Percentiles rank a stretch among this genome's conserved stretches.
These are phyloP conservation scores for Sphagnum tenellum DNA, from an alignment of 225 moss, liverwort and hornwort species.

Conservation along the genomic window DNA sequence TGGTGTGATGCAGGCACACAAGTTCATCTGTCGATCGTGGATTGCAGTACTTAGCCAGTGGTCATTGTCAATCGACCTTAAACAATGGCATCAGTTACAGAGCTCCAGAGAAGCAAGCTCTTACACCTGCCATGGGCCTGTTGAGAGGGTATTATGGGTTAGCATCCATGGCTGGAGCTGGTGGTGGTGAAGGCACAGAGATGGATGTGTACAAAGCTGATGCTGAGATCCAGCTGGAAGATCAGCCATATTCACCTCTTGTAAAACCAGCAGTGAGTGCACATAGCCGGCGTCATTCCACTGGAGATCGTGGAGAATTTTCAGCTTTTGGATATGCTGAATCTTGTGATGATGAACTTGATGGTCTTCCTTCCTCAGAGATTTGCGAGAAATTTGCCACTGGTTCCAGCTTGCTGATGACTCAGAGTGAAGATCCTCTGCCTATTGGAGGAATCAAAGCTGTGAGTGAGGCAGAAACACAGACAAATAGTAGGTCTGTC, in stretches of 20 bases:
- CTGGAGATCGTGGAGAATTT: constrained; percentile 16
- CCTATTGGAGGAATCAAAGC: constrained; percentile 28
- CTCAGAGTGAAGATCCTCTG: constrained; percentile 29
- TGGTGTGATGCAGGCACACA: constrained; percentile 17
- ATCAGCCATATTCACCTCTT: constrained; percentile 52
- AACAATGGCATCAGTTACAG: constrained; percentile 15
- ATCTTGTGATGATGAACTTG: constrained; percentile 32
- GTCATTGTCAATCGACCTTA: constrained; percentile 11
- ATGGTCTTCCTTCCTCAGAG: constrained; percentile 36
- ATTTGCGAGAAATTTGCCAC: constrained; percentile 17
- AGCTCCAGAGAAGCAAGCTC: constrained; percentile 36
- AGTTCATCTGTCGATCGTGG: constrained; percentile 11
- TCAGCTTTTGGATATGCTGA: constrained; percentile 34
- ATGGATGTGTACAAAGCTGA: constrained; percentile 75
- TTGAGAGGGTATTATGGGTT: constrained; percentile 82
- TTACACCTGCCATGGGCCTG: constrained; percentile 76
- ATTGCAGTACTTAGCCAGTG: constrained; percentile 8
- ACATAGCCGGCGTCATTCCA: constrained; percentile 12
- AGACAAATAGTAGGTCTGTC: constrained; percentile 52
- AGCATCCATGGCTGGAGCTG: constrained; percentile 30
- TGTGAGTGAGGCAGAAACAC: constrained; percentile 37
- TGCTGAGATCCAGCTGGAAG: constrained; percentile 52
- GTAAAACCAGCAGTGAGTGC: constrained; percentile 23
- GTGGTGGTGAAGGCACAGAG: constrained; percentile 54
- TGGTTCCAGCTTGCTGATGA: constrained; percentile 30